Base-by-base conservation (phyloP, 2,329 filamentous ascomycete species). In the Xylariaceae sp. region DNA sequence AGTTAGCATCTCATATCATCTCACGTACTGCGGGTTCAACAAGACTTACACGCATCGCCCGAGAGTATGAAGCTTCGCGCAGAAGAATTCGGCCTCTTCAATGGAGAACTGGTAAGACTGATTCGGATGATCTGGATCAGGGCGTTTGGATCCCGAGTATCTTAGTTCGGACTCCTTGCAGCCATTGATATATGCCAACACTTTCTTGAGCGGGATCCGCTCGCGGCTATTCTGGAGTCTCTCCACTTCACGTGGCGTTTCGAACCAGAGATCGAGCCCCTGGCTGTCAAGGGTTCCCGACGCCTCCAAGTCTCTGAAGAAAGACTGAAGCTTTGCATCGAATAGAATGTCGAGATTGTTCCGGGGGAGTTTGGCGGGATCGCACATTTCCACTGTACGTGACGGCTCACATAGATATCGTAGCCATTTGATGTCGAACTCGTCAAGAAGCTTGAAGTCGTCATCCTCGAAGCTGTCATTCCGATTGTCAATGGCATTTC, bases 331-430 rank as follows among this genome's bases (percentile, higher is more conserved):
- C 23, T 68, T 69, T 37, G 62, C 59, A 54, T 71, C 68, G 52
- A 73, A 71, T 4, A 73, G 49, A 11, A 68, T 65, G n/a, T 53
- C 17, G 18, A 72, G 64, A 53, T 72, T 71, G 9, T 68, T 60
- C 2, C 53, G 8, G 10, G 64, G 66, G 30, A 53, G 58, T n/a
- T 64, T 50, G 5, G 59, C 57, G 51, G 73, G 68, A 58, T 63
- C 61, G 51, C 73, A 65, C 55, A 71, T 67, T 18, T 68, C 62
- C 47, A 68, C 59, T 9, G 68, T 68, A 9, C 65, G 60, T 35
- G 75, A 69, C 15, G 68, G 64, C 51, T 71, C 37, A 44, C 67
- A 67, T 45, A 71, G 61, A 54, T 64, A 68, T 48, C 59, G 65
- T 45, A 71, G 42, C 69, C 69, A 71, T 39, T 62, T 63, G 42